Conservation (phyloP, 176 grass and related monocot genomes). For the Triticum dicoccoides region DNA sequence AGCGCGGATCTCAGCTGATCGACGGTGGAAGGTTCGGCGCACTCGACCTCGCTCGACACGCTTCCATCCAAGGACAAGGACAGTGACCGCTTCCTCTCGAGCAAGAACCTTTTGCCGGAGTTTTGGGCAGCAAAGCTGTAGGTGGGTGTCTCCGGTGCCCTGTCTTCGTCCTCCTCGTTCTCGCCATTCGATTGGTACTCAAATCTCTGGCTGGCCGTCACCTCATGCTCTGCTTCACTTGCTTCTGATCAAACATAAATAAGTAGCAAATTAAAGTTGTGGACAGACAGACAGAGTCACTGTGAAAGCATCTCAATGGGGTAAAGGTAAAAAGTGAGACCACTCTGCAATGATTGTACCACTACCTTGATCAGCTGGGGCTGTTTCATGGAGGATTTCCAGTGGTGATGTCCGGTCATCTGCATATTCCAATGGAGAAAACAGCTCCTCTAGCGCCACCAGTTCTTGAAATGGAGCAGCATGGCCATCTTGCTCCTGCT, state of each 20-base stretch:
- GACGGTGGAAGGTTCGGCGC: constrained; percentile 44
- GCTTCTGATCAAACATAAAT: constrained; percentile 18
- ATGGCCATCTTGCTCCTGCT: constrained; percentile 45
- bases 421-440: constrained; percentile 1
- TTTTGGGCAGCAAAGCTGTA: constrained; percentile 43
- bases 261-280: neutral
- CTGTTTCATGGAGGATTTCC: constrained; percentile 21
- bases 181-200: constrained; percentile 12
- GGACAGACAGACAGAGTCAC: no score
- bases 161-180: constrained; percentile 60
- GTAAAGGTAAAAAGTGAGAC: neutral
- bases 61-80: constrained; percentile 69
- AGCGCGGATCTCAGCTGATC: constrained; percentile 70
- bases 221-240: constrained; percentile 18
- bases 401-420: constrained; percentile 28
- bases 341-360: neutral
- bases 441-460: neutral
- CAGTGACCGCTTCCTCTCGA: constrained; percentile 64
- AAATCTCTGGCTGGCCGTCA: neutral
- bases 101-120: constrained; percentile 42
- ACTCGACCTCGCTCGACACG: constrained; percentile 58
- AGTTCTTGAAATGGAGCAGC: constrained; percentile 30
- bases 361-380: constrained; percentile 30
- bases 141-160: constrained; percentile 56
- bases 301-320: neutral